Percentiles rank a stretch among this genome's conserved stretches.
Conservation (phyloP, 148 eudicot genomes). For the Cornus kousa region DNA sequence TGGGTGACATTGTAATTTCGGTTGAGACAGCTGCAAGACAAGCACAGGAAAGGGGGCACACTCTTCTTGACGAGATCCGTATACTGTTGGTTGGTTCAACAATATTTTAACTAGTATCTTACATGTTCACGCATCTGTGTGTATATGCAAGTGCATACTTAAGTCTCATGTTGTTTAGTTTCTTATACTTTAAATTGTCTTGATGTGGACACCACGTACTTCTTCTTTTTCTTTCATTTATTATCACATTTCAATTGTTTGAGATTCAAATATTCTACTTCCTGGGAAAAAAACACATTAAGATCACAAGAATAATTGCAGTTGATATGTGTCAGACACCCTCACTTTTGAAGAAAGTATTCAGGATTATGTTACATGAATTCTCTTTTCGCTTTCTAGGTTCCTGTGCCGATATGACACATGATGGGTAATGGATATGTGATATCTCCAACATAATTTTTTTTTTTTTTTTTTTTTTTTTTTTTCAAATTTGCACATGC, state of each 20-base stretch:
- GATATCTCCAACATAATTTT: too few relatives aligned
- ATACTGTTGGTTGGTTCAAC: constrained; percentile 68
- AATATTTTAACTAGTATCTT: not conserved
- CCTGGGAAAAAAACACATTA: not conserved
- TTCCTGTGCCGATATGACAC: too few relatives aligned
- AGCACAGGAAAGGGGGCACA: constrained; percentile 90
- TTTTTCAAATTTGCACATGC: too few relatives aligned
- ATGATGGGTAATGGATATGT: too few relatives aligned
- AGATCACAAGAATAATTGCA: not conserved
- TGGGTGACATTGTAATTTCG: constrained; percentile 94
- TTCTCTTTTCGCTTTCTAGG: too few relatives aligned
- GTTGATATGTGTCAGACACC: not conserved
- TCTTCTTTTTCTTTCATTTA: not conserved
- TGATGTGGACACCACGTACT: not conserved
- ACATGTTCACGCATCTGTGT: not conserved
- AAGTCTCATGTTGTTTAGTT: not conserved
- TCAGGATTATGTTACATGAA: too few relatives aligned
- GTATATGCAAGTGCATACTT: not conserved
- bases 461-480: too few relatives aligned
- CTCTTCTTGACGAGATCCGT: constrained; percentile 90
- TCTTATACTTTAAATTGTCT: not conserved
- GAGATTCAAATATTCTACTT: not conserved
- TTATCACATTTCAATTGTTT: not conserved
- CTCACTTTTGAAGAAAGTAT: not conserved
- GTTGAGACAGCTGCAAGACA: constrained; percentile 94